phyloP scores from a whole-genome alignment of 495 filamentous ascomycete genomes.

The Collariella sp. region DNA sequence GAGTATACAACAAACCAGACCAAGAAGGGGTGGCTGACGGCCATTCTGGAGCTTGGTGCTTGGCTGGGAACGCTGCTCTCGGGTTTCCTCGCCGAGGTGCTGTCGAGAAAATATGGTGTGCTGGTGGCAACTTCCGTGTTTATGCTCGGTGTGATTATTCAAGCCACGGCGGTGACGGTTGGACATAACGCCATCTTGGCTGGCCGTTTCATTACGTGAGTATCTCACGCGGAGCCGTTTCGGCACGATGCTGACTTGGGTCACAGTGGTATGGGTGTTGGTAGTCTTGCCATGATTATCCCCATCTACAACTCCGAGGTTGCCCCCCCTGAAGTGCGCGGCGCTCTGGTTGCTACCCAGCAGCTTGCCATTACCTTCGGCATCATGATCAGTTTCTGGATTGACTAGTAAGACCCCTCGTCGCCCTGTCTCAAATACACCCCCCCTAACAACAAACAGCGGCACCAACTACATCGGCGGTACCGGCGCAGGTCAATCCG shows the following conservation, averaged over 20 bases:
- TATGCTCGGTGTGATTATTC: constrained; percentile 66
- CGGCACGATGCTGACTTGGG: not conserved
- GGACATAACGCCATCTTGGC: constrained; percentile 56
- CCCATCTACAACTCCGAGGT: constrained; percentile 66
- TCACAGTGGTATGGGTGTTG: constrained; percentile 56
- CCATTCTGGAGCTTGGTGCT: constrained; percentile 74
- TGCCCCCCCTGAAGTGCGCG: constrained; percentile 51
- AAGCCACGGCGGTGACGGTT: constrained; percentile 50
- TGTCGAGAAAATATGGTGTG: constrained; percentile 68
- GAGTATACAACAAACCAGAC: constrained; percentile 50
- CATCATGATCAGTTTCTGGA: constrained; percentile 81
- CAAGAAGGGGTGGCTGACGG: constrained; percentile 68
- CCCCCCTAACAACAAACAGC: constrained; percentile 15
- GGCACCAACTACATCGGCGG: constrained; percentile 74
- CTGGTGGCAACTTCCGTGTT: constrained; percentile 65
- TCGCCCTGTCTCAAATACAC: not conserved
- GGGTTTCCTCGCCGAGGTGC: constrained; percentile 64
- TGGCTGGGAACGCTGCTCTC: constrained; percentile 72
- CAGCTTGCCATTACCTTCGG: constrained; percentile 77
- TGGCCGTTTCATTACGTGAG: constrained; percentile 63
- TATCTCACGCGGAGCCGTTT: not conserved
- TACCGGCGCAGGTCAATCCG: constrained; percentile 50
- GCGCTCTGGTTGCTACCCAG: constrained; percentile 67
- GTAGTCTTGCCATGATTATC: constrained; percentile 57
- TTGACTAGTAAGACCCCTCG: constrained; percentile 48